A percentile compares a stretch with the other conserved stretches of the same genome.
These are phyloP conservation scores for Coffea eugenioides DNA, from an alignment of 257 asterid species.

Conservation along the genomic window DNA sequence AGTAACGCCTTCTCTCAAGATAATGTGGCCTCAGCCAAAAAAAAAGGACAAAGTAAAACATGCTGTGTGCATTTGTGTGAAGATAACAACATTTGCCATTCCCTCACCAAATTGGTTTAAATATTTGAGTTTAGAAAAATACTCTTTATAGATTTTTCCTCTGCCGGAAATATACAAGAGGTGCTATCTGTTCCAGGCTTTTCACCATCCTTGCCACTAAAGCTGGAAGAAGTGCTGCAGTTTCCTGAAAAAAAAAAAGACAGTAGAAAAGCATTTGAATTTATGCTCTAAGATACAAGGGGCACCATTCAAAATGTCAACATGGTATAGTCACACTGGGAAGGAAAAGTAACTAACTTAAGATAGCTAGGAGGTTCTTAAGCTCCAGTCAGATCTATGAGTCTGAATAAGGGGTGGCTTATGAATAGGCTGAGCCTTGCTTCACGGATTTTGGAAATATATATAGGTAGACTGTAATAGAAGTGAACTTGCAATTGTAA, in stretches of 20 bases:
- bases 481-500: background rate
- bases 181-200: background rate
- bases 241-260: constrained; percentile 1
- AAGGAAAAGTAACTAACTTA: background rate
- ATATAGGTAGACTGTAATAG: background rate
- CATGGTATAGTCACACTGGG: background rate
- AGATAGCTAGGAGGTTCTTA: background rate
- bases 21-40: background rate
- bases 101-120: background rate
- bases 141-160: constrained; percentile 1
- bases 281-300: background rate
- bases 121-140: background rate
- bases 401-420: background rate
- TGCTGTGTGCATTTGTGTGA: background rate
- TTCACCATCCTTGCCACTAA: background rate
- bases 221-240: background rate
- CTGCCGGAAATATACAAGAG: background rate
- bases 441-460: too few relatives aligned
- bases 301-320: constrained; percentile 1
- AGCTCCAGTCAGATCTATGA: background rate
- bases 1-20: background rate
- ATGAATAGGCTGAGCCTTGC: background rate
- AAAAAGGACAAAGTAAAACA: background rate
- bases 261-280: background rate
- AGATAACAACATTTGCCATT: background rate